A percentile compares a stretch with the other conserved stretches of the same genome.
phyloP scores from a whole-genome alignment of 2,329 filamentous ascomycete genomes.

The Trichophyton simii region DNA sequence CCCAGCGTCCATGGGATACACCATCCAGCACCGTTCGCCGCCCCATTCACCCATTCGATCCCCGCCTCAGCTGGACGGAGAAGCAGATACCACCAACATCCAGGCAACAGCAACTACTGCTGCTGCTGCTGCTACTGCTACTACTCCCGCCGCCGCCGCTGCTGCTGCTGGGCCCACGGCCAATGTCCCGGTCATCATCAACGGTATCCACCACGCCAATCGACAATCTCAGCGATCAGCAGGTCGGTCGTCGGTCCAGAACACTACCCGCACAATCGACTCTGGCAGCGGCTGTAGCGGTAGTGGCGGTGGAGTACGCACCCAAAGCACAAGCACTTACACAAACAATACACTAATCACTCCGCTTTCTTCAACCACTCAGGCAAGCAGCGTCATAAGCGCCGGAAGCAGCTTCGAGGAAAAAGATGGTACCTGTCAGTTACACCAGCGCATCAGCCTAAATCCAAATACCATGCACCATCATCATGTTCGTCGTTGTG shows the following conservation, averaged over 20 bases:
- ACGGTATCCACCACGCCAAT: neutral
- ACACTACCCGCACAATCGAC: constrained; percentile 26
- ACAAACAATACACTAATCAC: constrained; percentile 30
- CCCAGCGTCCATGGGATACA: neutral
- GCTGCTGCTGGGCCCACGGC: neutral
- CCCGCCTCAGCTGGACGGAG: neutral
- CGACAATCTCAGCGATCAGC: constrained; percentile 20
- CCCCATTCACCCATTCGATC: neutral
- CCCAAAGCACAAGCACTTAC: constrained; percentile 31
- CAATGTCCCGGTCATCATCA: neutral
- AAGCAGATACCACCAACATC: neutral
- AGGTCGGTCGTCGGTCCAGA: constrained; percentile 22
- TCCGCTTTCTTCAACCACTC: constrained; percentile 32
- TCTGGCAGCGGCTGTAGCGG: constrained; percentile 2
- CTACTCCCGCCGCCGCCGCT: too few species aligned
- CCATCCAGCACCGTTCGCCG: neutral
- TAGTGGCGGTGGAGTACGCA: constrained; percentile 20
- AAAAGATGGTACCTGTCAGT: constrained; percentile 20
- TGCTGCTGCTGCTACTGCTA: too few species aligned
- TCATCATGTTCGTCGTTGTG: neutral
- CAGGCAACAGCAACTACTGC: neutral
- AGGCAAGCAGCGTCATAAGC: constrained; percentile 33
- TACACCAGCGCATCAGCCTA: neutral
- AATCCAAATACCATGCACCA: neutral
- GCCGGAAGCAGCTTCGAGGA: constrained; percentile 30